phyloP scores from a whole-genome alignment of 345 rosid genomes.

The Moricandia arvensis region DNA sequence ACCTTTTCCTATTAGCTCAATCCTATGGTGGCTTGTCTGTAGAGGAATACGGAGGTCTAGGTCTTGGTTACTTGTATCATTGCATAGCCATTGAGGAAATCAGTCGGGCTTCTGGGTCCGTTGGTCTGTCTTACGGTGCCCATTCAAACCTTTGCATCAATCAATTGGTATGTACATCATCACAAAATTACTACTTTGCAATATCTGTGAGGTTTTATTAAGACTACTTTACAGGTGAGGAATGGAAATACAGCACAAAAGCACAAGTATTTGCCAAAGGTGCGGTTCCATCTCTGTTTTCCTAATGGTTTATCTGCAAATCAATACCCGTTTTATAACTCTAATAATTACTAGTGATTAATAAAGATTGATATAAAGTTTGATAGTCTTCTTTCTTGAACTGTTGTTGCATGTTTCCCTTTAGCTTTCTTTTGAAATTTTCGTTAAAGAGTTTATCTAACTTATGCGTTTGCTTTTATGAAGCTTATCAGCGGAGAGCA shows the following conservation, averaged over 20 bases:
- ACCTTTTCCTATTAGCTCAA: neutral
- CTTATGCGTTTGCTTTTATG: conserved; percentile 32
- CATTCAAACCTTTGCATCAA: conserved; percentile 95
- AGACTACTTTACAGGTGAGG: conserved; percentile 63
- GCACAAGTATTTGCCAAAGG: conserved; percentile 88
- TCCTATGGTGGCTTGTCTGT: conserved; percentile 7
- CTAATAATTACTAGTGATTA: neutral
- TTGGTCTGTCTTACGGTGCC: conserved; percentile 87
- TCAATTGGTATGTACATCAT: conserved; percentile 63
- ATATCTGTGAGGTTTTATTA: no score
- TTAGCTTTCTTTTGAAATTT: neutral
- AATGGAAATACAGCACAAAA: conserved; percentile 79
- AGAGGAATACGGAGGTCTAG: conserved; percentile 98
- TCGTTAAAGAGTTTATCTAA: neutral
- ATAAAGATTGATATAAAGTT: neutral
- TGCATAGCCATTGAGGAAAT: conserved; percentile 92
- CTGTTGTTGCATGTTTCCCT: neutral
- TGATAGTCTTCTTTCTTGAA: neutral
- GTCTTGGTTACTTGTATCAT: conserved; percentile 93
- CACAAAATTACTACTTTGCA: neutral
- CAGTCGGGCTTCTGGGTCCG: conserved; percentile 90
- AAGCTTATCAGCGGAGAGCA: conserved; percentile 98
- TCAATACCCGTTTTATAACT: neutral
- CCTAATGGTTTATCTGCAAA: neutral
- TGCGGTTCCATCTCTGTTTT: conserved; percentile 28